Base-by-base conservation (phyloP, 306 rosid genomes). In the Dalbergia cultrata region DNA sequence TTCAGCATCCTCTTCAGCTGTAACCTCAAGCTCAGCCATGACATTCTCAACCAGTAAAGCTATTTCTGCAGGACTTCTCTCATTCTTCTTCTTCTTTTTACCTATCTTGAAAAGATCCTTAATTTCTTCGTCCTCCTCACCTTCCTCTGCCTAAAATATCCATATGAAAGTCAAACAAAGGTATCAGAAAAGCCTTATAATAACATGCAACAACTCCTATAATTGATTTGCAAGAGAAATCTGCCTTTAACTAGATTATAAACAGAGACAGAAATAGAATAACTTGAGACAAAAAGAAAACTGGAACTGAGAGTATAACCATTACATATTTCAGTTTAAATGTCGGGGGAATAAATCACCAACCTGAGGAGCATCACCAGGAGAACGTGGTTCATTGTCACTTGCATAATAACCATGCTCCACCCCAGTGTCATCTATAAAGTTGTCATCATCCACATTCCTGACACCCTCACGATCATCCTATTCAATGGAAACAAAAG, bases 21-120 rank as follows among this genome's bases (percentile, higher is more conserved):
- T 95, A 82, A 92, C 93, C 88, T 95, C 98, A 10, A 95, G 97
- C 89, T 92, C 97, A 7, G 98, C 98, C 98, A 95, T 95, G 84
- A 95, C 92, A 64, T 90, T 95, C 88, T 95, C 98, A 58, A 95
- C 98, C 22, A 95, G 80, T 81, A 92, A 77, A 64, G 98, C 97
- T 75, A 95, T 91, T 80, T 95, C 97, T 1, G 97, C 98, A 0
- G 98, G 98, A 84, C 93, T 95, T 81, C 82, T 91, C 83, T 95
- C 98, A 0, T 83, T 90, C 89, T 92, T 94, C 89, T 92, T 95
- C 87, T 56, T 92, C 75, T 87, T 95, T 92, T 86, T 92, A 18
- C 97, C 98, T 81, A 79, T 65, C 89, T 92, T 95, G 80, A 95
- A 95, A 66, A 92, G 92, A 21, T 82, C 77, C 43, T 91, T 85